Conservation (phyloP, 495 filamentous ascomycete species). For the Xylaria cubensis region DNA sequence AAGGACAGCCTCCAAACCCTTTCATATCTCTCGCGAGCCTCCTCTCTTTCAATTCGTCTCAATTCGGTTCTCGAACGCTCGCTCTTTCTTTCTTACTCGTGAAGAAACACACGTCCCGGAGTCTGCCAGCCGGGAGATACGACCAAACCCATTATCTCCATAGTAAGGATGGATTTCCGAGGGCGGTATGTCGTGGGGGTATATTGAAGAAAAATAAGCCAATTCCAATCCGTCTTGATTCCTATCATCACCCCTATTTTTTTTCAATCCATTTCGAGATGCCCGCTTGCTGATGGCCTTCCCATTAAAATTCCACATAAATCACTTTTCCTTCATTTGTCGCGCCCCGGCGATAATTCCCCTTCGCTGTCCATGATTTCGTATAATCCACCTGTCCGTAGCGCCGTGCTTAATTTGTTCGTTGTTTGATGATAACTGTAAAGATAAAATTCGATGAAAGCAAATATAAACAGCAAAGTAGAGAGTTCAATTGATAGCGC, state of each 20-base stretch:
- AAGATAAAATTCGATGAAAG: not conserved
- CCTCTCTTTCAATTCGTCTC: slow-evolving; percentile 1
- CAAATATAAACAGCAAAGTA: not conserved
- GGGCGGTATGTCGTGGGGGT: slow-evolving; percentile 16
- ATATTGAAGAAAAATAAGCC: slow-evolving; percentile 20
- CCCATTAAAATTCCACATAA: slow-evolving; percentile 1
- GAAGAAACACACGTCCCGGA: slow-evolving; percentile 7
- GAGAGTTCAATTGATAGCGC: not conserved
- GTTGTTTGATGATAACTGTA: not conserved
- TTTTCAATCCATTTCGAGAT: not conserved
- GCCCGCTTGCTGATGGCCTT: slow-evolving; percentile 18
- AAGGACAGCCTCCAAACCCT: not conserved
- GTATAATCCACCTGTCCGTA: slow-evolving; percentile 25
- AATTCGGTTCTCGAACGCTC: slow-evolving; percentile 1
- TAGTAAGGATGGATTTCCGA: not conserved
- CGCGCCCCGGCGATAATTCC: not conserved
- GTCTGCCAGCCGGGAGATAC: slow-evolving; percentile 17
- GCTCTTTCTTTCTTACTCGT: not conserved
- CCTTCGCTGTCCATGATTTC: not conserved
- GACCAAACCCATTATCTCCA: slow-evolving; percentile 6
- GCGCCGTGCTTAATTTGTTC: slow-evolving; percentile 32
- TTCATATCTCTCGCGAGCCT: not conserved
- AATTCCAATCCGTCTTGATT: not conserved
- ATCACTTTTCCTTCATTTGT: not conserved
- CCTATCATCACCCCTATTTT: not conserved